These are phyloP conservation scores for Tremella yokohamensis DNA, from an alignment of 768 basidiomycete genomes.

Conservation along the genomic window DNA sequence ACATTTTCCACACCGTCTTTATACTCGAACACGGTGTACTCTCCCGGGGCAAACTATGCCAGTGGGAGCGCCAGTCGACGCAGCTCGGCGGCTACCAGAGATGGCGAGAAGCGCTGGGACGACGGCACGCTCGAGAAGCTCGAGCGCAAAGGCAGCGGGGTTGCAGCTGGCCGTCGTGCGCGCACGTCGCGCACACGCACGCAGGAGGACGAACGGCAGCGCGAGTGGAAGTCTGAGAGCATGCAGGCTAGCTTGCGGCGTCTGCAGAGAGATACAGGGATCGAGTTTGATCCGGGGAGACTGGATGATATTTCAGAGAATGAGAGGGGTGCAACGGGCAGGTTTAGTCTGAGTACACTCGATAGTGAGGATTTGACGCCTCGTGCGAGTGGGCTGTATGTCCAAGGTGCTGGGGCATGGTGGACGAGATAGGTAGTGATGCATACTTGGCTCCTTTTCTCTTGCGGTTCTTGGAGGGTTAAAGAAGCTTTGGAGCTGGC, in stretches of 20 bases:
- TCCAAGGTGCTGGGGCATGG: not conserved
- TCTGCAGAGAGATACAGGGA: conserved; percentile 19
- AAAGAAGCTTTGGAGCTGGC: too few relatives aligned
- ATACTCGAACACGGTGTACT: not conserved
- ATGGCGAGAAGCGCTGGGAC: not conserved
- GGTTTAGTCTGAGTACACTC: not conserved
- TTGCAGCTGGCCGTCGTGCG: not conserved
- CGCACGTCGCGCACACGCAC: not conserved
- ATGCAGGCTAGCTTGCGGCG: conserved; percentile 16
- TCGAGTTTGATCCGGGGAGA: conserved; percentile 12
- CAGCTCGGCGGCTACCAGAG: not conserved
- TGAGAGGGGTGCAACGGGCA: not conserved
- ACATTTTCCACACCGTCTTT: not conserved
- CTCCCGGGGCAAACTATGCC: not conserved
- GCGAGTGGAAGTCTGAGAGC: not conserved
- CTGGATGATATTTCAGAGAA: conserved; percentile 3
- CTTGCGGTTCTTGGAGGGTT: too few relatives aligned
- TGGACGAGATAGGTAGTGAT: not conserved
- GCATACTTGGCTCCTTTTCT: too few relatives aligned
- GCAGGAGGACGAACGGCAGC: not conserved
- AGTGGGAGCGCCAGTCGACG: not conserved
- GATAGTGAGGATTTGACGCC: conserved; percentile 1
- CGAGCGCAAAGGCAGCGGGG: not conserved
- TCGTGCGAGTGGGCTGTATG: not conserved
- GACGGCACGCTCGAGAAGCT: not conserved